phyloP scores from a whole-genome alignment of 768 basidiomycete genomes.

The Amanita inopinata region DNA sequence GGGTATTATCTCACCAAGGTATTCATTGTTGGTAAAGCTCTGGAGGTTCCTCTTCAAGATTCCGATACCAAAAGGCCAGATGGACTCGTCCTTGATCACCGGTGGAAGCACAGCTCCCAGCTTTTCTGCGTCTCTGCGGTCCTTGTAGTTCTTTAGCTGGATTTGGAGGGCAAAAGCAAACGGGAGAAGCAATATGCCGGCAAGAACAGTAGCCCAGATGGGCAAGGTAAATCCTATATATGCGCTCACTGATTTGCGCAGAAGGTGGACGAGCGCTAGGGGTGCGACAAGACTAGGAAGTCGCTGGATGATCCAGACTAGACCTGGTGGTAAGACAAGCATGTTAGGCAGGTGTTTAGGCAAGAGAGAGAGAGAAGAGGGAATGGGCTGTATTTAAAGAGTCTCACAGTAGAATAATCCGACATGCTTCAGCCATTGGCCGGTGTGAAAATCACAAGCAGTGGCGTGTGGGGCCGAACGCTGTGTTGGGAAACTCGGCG shows the following conservation, averaged over 20 bases:
- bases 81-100: constrained; percentile 14
- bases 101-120: constrained; percentile 21
- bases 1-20: constrained; percentile 21
- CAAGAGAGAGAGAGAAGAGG: no score
- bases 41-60: constrained; percentile 13
- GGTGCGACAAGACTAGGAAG: constrained; percentile 13
- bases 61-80: constrained; percentile 15
- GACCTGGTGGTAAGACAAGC: constrained; percentile 13
- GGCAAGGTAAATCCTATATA: constrained; percentile 10
- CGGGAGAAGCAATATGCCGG: constrained; percentile 11
- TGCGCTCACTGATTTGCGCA: constrained; percentile 5
- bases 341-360: background rate
- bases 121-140: constrained; percentile 16
- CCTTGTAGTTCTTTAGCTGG: constrained; percentile 12
- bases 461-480: no score
- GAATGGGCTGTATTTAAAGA: no score
- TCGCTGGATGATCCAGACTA: constrained; percentile 11
- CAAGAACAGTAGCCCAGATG: constrained; percentile 9
- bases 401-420: no score
- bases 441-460: no score
- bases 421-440: no score
- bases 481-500: no score
- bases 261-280: constrained; percentile 10
- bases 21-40: constrained; percentile 16
- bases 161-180: constrained; percentile 11